Evolutionary conservation across 345 rosid species (phyloP).

Genomic region (Corymbia maculata): DNA sequence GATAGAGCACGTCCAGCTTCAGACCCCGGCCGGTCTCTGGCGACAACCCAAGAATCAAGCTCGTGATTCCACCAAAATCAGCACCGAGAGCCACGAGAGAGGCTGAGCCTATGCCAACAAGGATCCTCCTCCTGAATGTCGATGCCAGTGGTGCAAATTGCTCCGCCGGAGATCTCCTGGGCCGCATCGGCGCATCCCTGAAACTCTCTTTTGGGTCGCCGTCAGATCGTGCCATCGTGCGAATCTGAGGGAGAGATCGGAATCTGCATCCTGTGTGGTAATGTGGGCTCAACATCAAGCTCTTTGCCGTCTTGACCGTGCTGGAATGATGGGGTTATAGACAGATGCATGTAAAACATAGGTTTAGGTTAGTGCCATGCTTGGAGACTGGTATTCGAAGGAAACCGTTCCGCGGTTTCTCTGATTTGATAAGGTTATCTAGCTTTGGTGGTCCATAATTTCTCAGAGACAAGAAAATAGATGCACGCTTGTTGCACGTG

Average conservation of each 20-base stretch:
- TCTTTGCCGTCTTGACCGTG: neutral
- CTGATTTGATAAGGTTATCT: neutral
- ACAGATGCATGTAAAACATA: neutral
- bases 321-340: neutral
- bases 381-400: neutral
- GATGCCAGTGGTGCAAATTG: slow-evolving; percentile 61
- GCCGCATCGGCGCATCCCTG: neutral
- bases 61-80: slow-evolving; percentile 69
- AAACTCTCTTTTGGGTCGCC: slow-evolving; percentile 25
- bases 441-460: slow-evolving; percentile 8
- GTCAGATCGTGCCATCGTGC: slow-evolving; percentile 21
- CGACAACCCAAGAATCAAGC: slow-evolving; percentile 62
- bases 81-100: slow-evolving; percentile 76
- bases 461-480: neutral
- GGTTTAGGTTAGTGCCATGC: neutral
- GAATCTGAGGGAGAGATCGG: slow-evolving; percentile 4
- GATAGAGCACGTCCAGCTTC: slow-evolving; percentile 79
- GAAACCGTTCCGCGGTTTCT: neutral
- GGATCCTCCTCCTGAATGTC: slow-evolving; percentile 53
- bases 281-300: neutral
- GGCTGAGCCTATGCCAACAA: slow-evolving; percentile 61
- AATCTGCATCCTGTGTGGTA: neutral
- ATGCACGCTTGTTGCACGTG: neutral
- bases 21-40: slow-evolving; percentile 55
- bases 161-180: slow-evolving; percentile 29